Evolutionary conservation across 129 eudicot species (phyloP), one percentile per base, ranked within the genome.

Genomic region (Deinandra increscens): DNA sequence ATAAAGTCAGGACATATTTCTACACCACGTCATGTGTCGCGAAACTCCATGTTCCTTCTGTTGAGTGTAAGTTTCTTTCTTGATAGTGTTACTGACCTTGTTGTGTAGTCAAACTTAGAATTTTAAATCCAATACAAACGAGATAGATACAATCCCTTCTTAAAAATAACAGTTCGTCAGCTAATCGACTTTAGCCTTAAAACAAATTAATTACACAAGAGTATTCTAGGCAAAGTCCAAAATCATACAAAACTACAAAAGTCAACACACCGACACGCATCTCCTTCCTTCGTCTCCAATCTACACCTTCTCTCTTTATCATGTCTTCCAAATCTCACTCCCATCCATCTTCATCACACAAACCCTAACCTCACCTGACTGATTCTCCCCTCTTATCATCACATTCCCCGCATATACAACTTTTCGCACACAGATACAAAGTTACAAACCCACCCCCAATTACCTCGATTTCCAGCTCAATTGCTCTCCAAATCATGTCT

Each of bases 231-330:
- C 50, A n/a, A 44, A 45, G 0, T 7, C 50, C 11, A 13, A 45
- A 45, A 45, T 1, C n/a, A n/a, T n/a, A n/a, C n/a, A n/a, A n/a
- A n/a, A 0, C 1, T 7, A 55, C 77, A 73, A 77, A 48, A 65
- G 79, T 75, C 79, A 69, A 55, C 39, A 33, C 71, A 73, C 79
- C 79, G 79, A 73, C 83, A 76, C 71, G 79, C 59, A 54, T 51
- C 71, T 42, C 43, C 70, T 72, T 38, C 70, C 82, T 66, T 61
- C 63, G 36, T 72, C 55, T 46, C 56, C 75, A 79, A 65, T 66
- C 69, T 65, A 54, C 77, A 38, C 22, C 22, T 4, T 49, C 69
- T 13, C 45, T 43, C 50, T 67, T 26, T 39, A 37, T 60, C 64
- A 61, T 66, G 37, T 36, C 31, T 48, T 60, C n/a, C 76, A 18